Base-by-base conservation (phyloP, 129 eudicot genomes). In the Smallanthus sonchifolius region DNA sequence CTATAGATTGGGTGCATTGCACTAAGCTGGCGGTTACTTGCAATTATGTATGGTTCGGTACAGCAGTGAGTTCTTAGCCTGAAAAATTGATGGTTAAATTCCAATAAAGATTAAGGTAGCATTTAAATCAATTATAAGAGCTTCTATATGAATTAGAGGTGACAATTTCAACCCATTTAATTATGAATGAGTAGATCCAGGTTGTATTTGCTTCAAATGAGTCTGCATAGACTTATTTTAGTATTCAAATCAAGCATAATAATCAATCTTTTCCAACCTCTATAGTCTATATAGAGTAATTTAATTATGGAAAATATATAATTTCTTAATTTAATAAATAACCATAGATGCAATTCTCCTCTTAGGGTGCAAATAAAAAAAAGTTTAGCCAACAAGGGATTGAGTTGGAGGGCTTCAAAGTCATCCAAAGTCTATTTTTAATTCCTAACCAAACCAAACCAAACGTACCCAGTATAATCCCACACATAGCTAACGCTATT, bases 41-140 rank as follows among this genome's bases (percentile, higher is more conserved):
- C 97, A 11, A 91, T 86, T 72, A 91, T 86, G 82, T 91, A 91
- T n/a, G 95, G 95, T 83, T 91, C 97, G 1, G 84, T 80, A 28
- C 83, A 77, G 80, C 87, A 80, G 45, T 91, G 97, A 38, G 97
- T 86, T 65, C 92, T 82, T 59, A 91, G 60, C 97, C 97, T 91
- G 85, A 65, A 77, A 78, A 57, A 5, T 9, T 44, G 10, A 9
- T 16, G n/a, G 17, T 24, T 17, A 38, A 11, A 40, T 49, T 15
- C 11, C 39, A 51, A 13, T 48, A 13, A 48, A 3, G 19, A 48
- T 3, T 48, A 49, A 49, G 20, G 20, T 15, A 49, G 56, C 19
- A 49, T 49, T 14, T 49, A 49, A 20, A 56, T 56, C 36, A 20
- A 14, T 3, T 47, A 47, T 52, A n/a, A 15, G 57, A 15, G 24